Conservation (phyloP, 106 monocot genomes). For the Dendrobium chrysotoxum region DNA sequence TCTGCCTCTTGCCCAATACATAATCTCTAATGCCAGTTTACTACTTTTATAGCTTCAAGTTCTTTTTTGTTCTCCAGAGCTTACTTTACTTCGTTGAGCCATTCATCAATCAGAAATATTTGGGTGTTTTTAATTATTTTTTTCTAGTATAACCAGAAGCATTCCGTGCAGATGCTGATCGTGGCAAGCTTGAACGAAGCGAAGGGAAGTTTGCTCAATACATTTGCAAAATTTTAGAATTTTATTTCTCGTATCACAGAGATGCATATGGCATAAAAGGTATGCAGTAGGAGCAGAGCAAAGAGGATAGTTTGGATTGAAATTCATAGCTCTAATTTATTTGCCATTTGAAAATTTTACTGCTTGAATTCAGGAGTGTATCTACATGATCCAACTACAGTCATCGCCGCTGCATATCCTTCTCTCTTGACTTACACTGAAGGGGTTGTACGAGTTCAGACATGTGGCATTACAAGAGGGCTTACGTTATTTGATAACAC, state of each 20-base stretch:
- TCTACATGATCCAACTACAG: conserved; percentile 89
- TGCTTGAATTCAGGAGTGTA: conserved; percentile 66
- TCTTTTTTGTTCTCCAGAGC: too few relatives aligned
- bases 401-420: conserved; percentile 87
- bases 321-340: background rate
- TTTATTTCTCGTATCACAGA: conserved; percentile 78
- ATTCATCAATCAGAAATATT: too few relatives aligned
- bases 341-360: background rate
- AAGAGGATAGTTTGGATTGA: background rate
- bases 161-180: conserved; percentile 52
- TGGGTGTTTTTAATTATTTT: too few relatives aligned
- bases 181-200: conserved; percentile 51
- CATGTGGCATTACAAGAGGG: conserved; percentile 78
- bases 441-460: conserved; percentile 92
- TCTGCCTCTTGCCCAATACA: too few relatives aligned
- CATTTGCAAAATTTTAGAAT: conserved; percentile 67
- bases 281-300: conserved; percentile 8
- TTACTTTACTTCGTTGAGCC: too few relatives aligned
- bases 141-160: too few relatives aligned
- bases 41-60: too few relatives aligned
- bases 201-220: conserved; percentile 77
- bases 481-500: conserved; percentile 86
- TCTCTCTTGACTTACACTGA: conserved; percentile 84
- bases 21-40: too few relatives aligned
- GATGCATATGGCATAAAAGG: conserved; percentile 70